These are phyloP conservation scores for Hypoxylon sp. DNA, from an alignment of 2,329 filamentous ascomycete species.

Conservation along the genomic window DNA sequence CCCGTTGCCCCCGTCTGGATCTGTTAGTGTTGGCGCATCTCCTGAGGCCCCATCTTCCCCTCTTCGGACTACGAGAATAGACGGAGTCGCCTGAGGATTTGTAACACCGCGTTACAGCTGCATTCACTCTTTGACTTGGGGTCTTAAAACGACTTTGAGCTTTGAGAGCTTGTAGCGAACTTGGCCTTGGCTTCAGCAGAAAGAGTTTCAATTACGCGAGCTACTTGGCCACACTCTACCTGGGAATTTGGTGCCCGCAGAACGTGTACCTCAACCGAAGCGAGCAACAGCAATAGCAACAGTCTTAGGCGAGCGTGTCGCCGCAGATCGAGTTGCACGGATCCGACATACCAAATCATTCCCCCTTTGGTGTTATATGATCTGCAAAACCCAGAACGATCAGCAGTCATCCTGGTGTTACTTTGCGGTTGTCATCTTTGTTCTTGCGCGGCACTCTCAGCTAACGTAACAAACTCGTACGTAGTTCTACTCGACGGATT, in stretches of 20 bases:
- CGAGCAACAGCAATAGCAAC: conserved; percentile 16
- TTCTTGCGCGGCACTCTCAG: conserved; percentile 29
- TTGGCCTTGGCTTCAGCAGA: conserved; percentile 26
- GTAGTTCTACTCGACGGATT: conserved; percentile 30
- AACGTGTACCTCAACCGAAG: conserved; percentile 3
- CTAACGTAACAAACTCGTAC: conserved; percentile 38
- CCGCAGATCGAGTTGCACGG: conserved; percentile 17
- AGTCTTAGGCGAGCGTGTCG: conserved; percentile 15
- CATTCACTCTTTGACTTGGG: conserved; percentile 32
- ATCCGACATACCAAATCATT: conserved; percentile 25
- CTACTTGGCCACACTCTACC: conserved; percentile 12
- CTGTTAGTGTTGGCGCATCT: conserved; percentile 26
- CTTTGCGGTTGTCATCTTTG: conserved; percentile 35
- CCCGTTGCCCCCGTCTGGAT: conserved; percentile 3
- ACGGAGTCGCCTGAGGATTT: conserved; percentile 32
- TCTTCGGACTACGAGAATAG: conserved; percentile 17
- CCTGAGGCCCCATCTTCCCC: conserved; percentile 14
- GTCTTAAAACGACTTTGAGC: conserved; percentile 18
- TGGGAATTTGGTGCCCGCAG: conserved; percentile 6
- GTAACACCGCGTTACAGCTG: conserved; percentile 38
- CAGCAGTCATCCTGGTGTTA: conserved; percentile 21
- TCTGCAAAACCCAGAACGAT: conserved; percentile 28
- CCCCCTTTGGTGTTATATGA: conserved; percentile 21
- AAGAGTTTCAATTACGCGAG: conserved; percentile 20
- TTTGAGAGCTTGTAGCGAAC: conserved; percentile 8